Evolutionary conservation across 1,284 basidiomycete genomes (phyloP).

Genomic region (Vanrija humicola): DNA sequence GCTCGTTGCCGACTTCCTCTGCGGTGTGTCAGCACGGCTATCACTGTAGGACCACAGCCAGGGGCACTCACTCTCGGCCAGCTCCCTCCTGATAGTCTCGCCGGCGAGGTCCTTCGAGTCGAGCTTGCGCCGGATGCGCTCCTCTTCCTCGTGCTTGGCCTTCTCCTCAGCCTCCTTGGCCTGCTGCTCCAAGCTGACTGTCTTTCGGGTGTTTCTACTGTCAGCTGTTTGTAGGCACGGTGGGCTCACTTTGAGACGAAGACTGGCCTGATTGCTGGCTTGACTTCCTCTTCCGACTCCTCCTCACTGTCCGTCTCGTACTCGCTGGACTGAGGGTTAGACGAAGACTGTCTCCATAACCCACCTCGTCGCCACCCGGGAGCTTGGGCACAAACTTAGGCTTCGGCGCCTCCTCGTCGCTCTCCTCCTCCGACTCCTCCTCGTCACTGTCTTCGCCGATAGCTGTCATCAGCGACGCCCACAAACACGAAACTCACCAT

Average conservation of each 20-base stretch:
- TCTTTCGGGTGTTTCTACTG: slow-evolving; percentile 33
- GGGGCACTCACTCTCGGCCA: slow-evolving; percentile 39
- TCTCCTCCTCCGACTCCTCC: slow-evolving; percentile 25
- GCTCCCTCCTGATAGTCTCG: slow-evolving; percentile 47
- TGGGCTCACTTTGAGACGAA: slow-evolving; percentile 43
- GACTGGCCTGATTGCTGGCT: slow-evolving; percentile 46
- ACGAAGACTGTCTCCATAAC: neutral
- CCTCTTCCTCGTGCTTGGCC: slow-evolving; percentile 36
- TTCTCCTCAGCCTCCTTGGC: slow-evolving; percentile 41
- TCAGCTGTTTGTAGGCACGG: neutral
- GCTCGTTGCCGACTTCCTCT: slow-evolving; percentile 76
- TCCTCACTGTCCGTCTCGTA: slow-evolving; percentile 48
- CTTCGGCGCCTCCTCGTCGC: slow-evolving; percentile 31
- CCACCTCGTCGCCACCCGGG: slow-evolving; percentile 12
- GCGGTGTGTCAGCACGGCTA: slow-evolving; percentile 3
- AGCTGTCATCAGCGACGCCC: slow-evolving; percentile 2
- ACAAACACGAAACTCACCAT: slow-evolving; percentile 13
- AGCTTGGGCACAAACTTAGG: slow-evolving; percentile 19
- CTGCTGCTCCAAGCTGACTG: slow-evolving; percentile 36
- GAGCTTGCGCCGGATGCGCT: slow-evolving; percentile 38
- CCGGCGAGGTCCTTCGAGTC: slow-evolving; percentile 46
- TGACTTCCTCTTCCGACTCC: slow-evolving; percentile 42
- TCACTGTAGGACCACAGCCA: too few relatives aligned
- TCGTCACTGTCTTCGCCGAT: slow-evolving; percentile 19
- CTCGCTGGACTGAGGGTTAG: slow-evolving; percentile 40